A percentile compares a stretch with the other conserved stretches of the same genome.
Conservation (phyloP, 768 basidiomycete genomes). For the Hortiboletus campestris region DNA sequence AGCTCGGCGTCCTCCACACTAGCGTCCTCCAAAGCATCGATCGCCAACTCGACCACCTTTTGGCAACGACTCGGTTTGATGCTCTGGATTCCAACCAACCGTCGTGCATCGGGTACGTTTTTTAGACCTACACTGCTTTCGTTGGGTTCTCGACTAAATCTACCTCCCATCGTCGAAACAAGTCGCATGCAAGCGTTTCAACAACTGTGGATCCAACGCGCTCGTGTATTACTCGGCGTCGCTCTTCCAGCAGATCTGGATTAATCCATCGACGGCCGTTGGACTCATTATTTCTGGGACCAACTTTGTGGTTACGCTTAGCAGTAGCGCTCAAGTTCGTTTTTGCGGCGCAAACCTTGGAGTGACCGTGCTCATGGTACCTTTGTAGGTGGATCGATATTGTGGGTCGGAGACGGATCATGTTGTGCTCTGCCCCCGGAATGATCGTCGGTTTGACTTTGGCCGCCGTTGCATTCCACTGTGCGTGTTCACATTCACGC, state of each 20-base stretch:
- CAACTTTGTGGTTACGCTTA: slow-evolving; percentile 73
- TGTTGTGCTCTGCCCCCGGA: slow-evolving; percentile 68
- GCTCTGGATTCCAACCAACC: slow-evolving; percentile 54
- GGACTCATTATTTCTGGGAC: slow-evolving; percentile 77
- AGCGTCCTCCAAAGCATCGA: slow-evolving; percentile 62
- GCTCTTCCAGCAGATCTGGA: slow-evolving; percentile 77
- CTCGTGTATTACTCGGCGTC: slow-evolving; percentile 75
- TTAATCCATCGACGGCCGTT: slow-evolving; percentile 78
- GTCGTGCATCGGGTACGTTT: slow-evolving; percentile 62
- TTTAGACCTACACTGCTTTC: not conserved
- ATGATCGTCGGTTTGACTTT: slow-evolving; percentile 68
- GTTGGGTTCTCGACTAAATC: not conserved
- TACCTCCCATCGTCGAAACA: not conserved
- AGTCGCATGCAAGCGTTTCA: slow-evolving; percentile 81
- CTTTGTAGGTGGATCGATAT: slow-evolving; percentile 51
- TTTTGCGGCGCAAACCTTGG: not conserved
- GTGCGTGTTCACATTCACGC: not conserved
- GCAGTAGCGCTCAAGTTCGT: slow-evolving; percentile 60
- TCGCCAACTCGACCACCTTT: slow-evolving; percentile 61
- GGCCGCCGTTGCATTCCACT: slow-evolving; percentile 64
- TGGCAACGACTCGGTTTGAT: slow-evolving; percentile 54
- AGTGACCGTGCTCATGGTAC: not conserved
- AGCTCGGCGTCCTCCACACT: slow-evolving; percentile 59
- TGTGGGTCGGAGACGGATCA: slow-evolving; percentile 66
- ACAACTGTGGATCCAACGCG: slow-evolving; percentile 80